A percentile compares a stretch with the other conserved stretches of the same genome.
Conservation (phyloP, 495 filamentous ascomycete species). For the Aspergillus nidulans region DNA sequence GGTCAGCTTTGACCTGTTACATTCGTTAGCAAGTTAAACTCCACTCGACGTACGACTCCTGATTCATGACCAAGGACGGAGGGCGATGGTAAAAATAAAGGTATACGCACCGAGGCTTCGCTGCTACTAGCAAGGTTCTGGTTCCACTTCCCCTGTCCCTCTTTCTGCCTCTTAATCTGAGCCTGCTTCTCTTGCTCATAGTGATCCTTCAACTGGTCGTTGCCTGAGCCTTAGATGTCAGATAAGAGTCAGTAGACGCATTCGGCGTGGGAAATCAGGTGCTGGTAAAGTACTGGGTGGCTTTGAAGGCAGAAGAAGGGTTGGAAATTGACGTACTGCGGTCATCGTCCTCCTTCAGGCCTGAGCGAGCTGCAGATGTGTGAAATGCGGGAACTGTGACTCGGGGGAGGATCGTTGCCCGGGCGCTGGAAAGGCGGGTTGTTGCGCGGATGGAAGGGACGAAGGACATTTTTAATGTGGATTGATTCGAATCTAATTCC, state of each 20-base stretch:
- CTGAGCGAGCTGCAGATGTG: conserved; percentile 21
- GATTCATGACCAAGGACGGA: neutral
- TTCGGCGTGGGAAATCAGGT: neutral
- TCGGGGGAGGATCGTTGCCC: neutral
- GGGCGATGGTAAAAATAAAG: neutral
- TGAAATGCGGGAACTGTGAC: conserved; percentile 20
- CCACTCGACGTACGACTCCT: neutral
- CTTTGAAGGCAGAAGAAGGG: neutral
- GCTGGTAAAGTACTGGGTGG: neutral
- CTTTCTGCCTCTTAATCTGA: conserved; percentile 61
- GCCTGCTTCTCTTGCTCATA: conserved; percentile 72
- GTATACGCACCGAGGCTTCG: conserved; percentile 63
- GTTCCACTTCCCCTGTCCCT: conserved; percentile 78
- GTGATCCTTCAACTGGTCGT: conserved; percentile 36
- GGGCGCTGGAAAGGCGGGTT: neutral
- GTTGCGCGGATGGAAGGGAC: conserved; percentile 2
- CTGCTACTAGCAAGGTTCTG: conserved; percentile 72
- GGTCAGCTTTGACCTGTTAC: conserved; percentile 59
- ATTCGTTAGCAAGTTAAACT: neutral
- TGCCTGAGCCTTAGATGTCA: conserved; percentile 22
- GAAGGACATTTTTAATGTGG: neutral
- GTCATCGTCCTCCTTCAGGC: conserved; percentile 32
- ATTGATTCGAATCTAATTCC: neutral
- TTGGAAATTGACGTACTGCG: conserved; percentile 27
- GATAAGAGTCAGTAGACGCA: neutral